phyloP scores from a whole-genome alignment of 441 rosid species.

The Geranium incanum region DNA sequence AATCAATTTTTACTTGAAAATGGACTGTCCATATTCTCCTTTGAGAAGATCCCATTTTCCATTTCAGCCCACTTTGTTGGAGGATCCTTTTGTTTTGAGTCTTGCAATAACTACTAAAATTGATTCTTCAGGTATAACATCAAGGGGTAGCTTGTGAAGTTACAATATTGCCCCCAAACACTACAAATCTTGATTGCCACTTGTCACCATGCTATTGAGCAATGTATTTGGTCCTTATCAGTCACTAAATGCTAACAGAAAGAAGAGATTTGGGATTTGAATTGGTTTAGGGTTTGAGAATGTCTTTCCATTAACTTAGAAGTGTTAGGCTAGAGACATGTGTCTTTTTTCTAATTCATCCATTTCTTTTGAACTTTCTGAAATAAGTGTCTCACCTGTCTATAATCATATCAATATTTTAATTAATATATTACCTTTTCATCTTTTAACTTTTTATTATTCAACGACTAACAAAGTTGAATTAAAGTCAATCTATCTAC shows the following conservation, averaged over 20 bases:
- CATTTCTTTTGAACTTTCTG: not conserved
- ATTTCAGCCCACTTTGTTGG: no score
- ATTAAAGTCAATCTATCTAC: no score
- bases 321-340: not conserved
- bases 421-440: no score
- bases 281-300: not conserved
- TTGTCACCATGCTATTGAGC: not conserved
- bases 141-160: not conserved
- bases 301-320: not conserved
- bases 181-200: not conserved
- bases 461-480: no score
- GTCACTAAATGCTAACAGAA: not conserved
- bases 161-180: not conserved
- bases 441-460: no score
- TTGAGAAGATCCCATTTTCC: no score
- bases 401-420: not conserved
- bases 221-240: not conserved
- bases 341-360: not conserved
- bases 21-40: not conserved
- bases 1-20: not conserved
- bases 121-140: no score
- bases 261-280: not conserved
- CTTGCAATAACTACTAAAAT: no score
- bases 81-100: no score
- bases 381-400: no score